Percentiles rank a stretch among this genome's conserved stretches.
These are phyloP conservation scores for Diaporthe ilicicola DNA, from an alignment of 2,329 filamentous ascomycete genomes.

Conservation along the genomic window DNA sequence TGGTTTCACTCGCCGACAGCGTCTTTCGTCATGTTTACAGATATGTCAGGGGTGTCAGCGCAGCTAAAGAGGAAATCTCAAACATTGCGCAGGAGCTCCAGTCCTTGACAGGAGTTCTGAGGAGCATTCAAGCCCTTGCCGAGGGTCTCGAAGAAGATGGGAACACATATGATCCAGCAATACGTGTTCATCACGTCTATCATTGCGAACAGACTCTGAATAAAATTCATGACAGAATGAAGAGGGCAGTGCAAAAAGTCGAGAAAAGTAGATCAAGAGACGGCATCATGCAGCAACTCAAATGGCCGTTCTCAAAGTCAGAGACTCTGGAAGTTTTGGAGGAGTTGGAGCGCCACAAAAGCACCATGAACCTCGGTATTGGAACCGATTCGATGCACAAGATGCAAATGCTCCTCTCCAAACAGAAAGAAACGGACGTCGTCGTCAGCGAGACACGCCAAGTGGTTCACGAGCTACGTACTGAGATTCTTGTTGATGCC, in stretches of 20 bases:
- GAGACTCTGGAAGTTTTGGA: conserved; percentile 35
- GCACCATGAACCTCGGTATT: neutral
- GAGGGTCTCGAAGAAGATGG: neutral
- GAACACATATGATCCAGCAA: neutral
- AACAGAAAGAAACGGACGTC: neutral
- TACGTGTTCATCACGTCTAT: neutral
- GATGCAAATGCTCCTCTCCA: neutral
- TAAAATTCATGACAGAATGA: neutral
- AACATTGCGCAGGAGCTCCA: neutral
- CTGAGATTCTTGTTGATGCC: neutral
- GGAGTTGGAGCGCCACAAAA: conserved; percentile 37
- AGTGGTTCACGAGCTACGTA: neutral
- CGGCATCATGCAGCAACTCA: conserved; percentile 36
- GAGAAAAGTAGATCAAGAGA: conserved; percentile 34
- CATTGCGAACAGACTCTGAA: neutral
- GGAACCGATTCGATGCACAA: neutral
- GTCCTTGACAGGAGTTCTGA: neutral
- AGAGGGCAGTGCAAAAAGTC: conserved; percentile 24
- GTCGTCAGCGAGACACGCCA: neutral
- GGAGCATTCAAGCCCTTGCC: neutral
- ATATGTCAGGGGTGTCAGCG: neutral
- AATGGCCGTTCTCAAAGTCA: conserved; percentile 38
- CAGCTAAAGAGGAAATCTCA: neutral
- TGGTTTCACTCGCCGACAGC: neutral
- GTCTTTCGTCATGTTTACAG: neutral